These are phyloP conservation scores for Fusarium bulbicola DNA, from an alignment of 2,329 filamentous ascomycete genomes.

Conservation along the genomic window DNA sequence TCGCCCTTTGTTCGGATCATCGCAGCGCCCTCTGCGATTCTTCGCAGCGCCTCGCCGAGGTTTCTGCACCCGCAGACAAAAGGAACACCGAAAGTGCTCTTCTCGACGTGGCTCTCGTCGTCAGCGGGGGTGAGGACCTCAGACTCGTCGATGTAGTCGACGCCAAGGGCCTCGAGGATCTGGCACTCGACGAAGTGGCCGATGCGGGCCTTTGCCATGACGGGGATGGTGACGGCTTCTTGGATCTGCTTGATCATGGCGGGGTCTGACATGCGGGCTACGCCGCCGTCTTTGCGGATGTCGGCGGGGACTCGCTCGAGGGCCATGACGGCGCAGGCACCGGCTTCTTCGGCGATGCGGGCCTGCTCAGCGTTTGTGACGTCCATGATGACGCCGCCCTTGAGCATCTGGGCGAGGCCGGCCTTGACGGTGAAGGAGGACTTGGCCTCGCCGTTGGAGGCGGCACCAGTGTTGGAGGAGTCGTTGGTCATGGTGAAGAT, in stretches of 20 bases:
- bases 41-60: constrained; percentile 89
- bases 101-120: constrained; percentile 89
- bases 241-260: constrained; percentile 96
- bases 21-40: constrained; percentile 91
- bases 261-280: constrained; percentile 96
- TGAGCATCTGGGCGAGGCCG: constrained; percentile 96
- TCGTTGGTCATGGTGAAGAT: constrained; percentile 48
- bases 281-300: constrained; percentile 90
- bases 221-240: constrained; percentile 92
- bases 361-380: constrained; percentile 94
- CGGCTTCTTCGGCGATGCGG: constrained; percentile 96
- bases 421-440: constrained; percentile 88
- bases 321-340: constrained; percentile 96
- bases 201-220: constrained; percentile 99
- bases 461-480: constrained; percentile 36
- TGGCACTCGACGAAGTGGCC: constrained; percentile 98
- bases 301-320: constrained; percentile 97
- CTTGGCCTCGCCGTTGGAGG: constrained; percentile 49
- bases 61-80: constrained; percentile 98
- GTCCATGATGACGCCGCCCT: constrained; percentile 99
- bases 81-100: constrained; percentile 81
- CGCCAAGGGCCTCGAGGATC: constrained; percentile 93
- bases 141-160: constrained; percentile 98
- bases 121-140: constrained; percentile 98
- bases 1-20: constrained; percentile 99